A percentile compares a stretch with the other conserved stretches of the same genome.
phyloP scores from a whole-genome alignment of 2,329 filamentous ascomycete genomes.

The Aspergillus fijiensis region DNA sequence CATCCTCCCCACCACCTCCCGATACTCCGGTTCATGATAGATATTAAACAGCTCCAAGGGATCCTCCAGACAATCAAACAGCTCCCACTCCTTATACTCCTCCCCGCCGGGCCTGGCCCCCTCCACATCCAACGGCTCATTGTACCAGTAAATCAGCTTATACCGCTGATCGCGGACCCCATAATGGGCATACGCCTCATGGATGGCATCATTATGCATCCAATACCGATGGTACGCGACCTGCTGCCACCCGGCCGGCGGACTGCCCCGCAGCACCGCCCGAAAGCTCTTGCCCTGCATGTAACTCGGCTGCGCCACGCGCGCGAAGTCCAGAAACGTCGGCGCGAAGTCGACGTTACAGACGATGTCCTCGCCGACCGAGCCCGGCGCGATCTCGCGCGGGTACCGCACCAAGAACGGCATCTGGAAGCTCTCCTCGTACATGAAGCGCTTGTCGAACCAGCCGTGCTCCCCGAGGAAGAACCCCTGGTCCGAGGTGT shows the following conservation, averaged over 20 bases:
- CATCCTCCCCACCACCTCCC: conserved; percentile 43
- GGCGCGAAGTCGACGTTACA: conserved; percentile 44
- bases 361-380: conserved; percentile 50
- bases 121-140: conserved; percentile 48
- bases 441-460: conserved; percentile 61
- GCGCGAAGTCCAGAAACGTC: conserved; percentile 46
- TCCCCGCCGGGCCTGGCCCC: conserved; percentile 42
- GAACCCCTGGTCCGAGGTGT: conserved; percentile 57
- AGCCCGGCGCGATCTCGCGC: conserved; percentile 38
- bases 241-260: conserved; percentile 50
- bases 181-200: conserved; percentile 54
- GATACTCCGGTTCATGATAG: conserved; percentile 43
- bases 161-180: conserved; percentile 53
- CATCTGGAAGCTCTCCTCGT: conserved; percentile 58
- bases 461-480: conserved; percentile 59
- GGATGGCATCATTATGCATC: conserved; percentile 56
- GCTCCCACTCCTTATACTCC: conserved; percentile 53
- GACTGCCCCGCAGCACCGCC: conserved; percentile 36
- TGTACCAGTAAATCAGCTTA: conserved; percentile 60
- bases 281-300: conserved; percentile 55
- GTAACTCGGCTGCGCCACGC: conserved; percentile 45
- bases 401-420: conserved; percentile 54
- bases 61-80: conserved; percentile 55
- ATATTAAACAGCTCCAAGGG: conserved; percentile 52
- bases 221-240: conserved; percentile 57